These are phyloP conservation scores for Pseudogymnoascus sp. DNA, from an alignment of 2,329 filamentous ascomycete genomes.

Conservation along the genomic window DNA sequence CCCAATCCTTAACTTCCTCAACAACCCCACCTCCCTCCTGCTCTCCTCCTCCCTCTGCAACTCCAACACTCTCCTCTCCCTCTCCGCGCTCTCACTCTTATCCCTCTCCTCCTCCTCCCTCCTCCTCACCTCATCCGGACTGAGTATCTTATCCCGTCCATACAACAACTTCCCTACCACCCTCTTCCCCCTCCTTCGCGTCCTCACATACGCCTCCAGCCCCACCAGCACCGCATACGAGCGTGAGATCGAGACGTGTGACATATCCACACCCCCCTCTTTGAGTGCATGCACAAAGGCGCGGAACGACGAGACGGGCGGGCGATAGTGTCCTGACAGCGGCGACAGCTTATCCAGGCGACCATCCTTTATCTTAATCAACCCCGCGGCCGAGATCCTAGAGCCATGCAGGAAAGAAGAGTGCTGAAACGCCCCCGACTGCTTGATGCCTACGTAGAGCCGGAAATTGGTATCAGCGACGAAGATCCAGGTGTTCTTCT, in stretches of 20 bases:
- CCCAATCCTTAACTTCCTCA: slow-evolving; percentile 34
- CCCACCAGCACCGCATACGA: slow-evolving; percentile 77
- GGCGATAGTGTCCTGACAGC: slow-evolving; percentile 73
- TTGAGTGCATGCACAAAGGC: slow-evolving; percentile 69
- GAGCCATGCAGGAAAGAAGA: slow-evolving; percentile 80
- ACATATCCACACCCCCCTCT: slow-evolving; percentile 70
- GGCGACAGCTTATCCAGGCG: slow-evolving; percentile 66
- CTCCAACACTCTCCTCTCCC: slow-evolving; percentile 37
- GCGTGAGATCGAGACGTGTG: slow-evolving; percentile 67
- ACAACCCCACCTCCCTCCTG: slow-evolving; percentile 25
- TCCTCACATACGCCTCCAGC: slow-evolving; percentile 69
- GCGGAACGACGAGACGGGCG: slow-evolving; percentile 69
- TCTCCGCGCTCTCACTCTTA: slow-evolving; percentile 50
- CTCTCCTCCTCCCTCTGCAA: slow-evolving; percentile 22
- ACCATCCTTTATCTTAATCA: slow-evolving; percentile 79
- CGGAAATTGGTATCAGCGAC: slow-evolving; percentile 79
- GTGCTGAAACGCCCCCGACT: slow-evolving; percentile 82
- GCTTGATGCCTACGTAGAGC: slow-evolving; percentile 84
- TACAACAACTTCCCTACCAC: slow-evolving; percentile 42
- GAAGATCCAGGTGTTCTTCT: slow-evolving; percentile 90
- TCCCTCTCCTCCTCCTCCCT: slow-evolving; percentile 54
- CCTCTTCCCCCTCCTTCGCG: slow-evolving; percentile 53
- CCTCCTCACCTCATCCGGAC: slow-evolving; percentile 50
- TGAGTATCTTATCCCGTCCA: slow-evolving; percentile 50
- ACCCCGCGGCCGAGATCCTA: slow-evolving; percentile 72